Evolutionary conservation across 2,329 filamentous ascomycete genomes (phyloP), one percentile per base, ranked within the genome.

Genomic region (Ophioceras dolichostomum): DNA sequence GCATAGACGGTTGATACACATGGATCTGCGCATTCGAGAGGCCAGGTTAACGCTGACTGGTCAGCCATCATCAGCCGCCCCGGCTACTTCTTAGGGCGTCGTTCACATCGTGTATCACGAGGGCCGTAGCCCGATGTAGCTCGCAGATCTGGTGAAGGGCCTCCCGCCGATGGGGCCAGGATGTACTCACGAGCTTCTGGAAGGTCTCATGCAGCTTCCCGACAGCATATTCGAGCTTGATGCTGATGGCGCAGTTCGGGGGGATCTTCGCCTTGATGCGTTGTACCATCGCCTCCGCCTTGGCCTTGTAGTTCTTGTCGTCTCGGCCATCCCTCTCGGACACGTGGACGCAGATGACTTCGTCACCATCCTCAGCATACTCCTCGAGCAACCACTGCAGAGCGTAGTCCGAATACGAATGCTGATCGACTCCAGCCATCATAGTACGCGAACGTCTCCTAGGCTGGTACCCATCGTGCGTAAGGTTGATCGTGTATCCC

Each of bases 371-470:
- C 49, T 94, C 87, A 29, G 94, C 85, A 39, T 94, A 69, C 59
- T 94, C 86, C 49, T 93, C 85, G 28, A 95, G 74, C 36, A 94
- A 69, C 87, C 87, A 95, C 57, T 93, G 84, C 14, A 95, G 67
- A 13, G 88, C 88, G 58, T 89, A 91, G 44, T 94, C 84, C 6
- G 86, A 94, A 58, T 94, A 94, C 41, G 85, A 75, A 49, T 94
- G 87, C 50, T 89, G 83, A 58, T 94, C 88, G 14, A 88, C 83
- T 16, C 88, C 88, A 45, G 88, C 89, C 54, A 95, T 77, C 50
- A 94, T 94, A 8, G 85, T 93, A 37, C 88, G 77, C 38, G 84
- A 91, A 41, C 84, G 73, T 42, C 86, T 79, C 30, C 78, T 79
- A 45, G 79, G 79, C 47, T 84, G 78, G 58, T 91, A 94, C 45